Evolutionary conservation across 1,284 basidiomycete genomes (phyloP).

Genomic region (Pseudozyma sp.): DNA sequence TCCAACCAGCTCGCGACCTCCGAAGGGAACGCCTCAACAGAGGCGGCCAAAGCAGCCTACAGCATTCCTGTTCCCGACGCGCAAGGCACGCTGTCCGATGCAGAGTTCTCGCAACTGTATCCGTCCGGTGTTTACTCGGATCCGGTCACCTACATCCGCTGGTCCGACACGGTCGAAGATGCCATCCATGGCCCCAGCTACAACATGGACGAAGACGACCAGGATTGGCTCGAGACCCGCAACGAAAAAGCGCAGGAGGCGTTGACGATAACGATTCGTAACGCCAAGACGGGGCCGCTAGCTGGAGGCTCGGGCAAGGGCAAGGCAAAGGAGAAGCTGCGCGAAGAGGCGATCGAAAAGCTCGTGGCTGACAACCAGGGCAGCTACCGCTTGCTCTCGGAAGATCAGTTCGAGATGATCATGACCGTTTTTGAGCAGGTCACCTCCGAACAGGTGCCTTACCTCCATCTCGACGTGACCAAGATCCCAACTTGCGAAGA

Average conservation of each 20-base stretch:
- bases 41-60: slow-evolving; percentile 54
- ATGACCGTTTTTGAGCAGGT: slow-evolving; percentile 94
- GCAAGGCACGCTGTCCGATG: slow-evolving; percentile 53
- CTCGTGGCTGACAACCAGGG: slow-evolving; percentile 71
- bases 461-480: slow-evolving; percentile 78
- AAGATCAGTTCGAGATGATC: slow-evolving; percentile 93
- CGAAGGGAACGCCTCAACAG: slow-evolving; percentile 33
- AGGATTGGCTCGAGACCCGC: slow-evolving; percentile 90
- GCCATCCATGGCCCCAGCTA: slow-evolving; percentile 78
- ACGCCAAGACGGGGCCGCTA: slow-evolving; percentile 73
- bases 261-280: slow-evolving; percentile 80
- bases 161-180: slow-evolving; percentile 90
- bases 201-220: slow-evolving; percentile 95
- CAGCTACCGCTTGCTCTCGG: slow-evolving; percentile 72
- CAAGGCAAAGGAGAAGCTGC: slow-evolving; percentile 70
- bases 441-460: slow-evolving; percentile 88
- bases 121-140: slow-evolving; percentile 64
- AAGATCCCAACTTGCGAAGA: slow-evolving; percentile 60
- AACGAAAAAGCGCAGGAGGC: slow-evolving; percentile 89
- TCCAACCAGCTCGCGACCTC: slow-evolving; percentile 63
- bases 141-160: slow-evolving; percentile 79
- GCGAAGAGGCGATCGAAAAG: slow-evolving; percentile 72
- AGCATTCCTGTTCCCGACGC: slow-evolving; percentile 68
- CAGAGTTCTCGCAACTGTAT: slow-evolving; percentile 59
- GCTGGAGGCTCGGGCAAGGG: slow-evolving; percentile 45